Percentiles rank a stretch among this genome's conserved stretches.
Conservation (phyloP, 1,284 basidiomycete species). For the Sporisorium scitamineum region DNA sequence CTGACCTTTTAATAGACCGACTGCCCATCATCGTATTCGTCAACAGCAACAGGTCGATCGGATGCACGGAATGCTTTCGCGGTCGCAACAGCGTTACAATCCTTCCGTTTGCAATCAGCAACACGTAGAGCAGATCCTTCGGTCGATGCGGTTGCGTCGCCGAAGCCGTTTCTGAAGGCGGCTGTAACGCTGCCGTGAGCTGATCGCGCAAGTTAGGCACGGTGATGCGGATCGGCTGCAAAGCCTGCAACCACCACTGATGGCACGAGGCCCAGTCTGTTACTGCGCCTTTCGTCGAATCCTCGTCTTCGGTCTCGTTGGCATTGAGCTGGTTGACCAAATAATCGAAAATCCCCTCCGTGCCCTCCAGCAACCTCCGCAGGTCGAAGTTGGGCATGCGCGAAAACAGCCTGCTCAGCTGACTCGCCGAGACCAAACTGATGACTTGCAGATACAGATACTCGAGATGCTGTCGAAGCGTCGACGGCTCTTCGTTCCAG, state of each 20-base stretch:
- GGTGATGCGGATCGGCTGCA: conserved; percentile 84
- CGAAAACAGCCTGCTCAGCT: conserved; percentile 86
- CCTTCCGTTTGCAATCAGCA: conserved; percentile 81
- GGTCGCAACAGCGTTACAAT: conserved; percentile 91
- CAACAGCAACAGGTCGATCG: conserved; percentile 71
- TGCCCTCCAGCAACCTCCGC: conserved; percentile 83
- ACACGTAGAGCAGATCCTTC: conserved; percentile 83
- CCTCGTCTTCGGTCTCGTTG: conserved; percentile 26
- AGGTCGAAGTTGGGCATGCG: conserved; percentile 91
- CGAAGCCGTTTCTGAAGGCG: conserved; percentile 31
- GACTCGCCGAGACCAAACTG: conserved; percentile 85
- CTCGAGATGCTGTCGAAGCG: conserved; percentile 90
- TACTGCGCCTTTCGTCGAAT: conserved; percentile 1
- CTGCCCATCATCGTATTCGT: conserved; percentile 74
- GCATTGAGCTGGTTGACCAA: conserved; percentile 54
- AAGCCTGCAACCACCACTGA: conserved; percentile 75
- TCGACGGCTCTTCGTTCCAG: conserved; percentile 92
- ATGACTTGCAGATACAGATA: conserved; percentile 92
- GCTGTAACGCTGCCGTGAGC: conserved; percentile 68
- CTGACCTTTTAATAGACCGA: conserved; percentile 71
- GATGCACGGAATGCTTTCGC: conserved; percentile 92
- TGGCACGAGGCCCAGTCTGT: conserved; percentile 73
- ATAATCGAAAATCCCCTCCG: conserved; percentile 55
- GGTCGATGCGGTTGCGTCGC: conserved; percentile 72
- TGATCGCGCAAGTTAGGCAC: conserved; percentile 72